Evolutionary conservation across 2,329 filamentous ascomycete species (phyloP).

Genomic region (Fusarium marasasianum): DNA sequence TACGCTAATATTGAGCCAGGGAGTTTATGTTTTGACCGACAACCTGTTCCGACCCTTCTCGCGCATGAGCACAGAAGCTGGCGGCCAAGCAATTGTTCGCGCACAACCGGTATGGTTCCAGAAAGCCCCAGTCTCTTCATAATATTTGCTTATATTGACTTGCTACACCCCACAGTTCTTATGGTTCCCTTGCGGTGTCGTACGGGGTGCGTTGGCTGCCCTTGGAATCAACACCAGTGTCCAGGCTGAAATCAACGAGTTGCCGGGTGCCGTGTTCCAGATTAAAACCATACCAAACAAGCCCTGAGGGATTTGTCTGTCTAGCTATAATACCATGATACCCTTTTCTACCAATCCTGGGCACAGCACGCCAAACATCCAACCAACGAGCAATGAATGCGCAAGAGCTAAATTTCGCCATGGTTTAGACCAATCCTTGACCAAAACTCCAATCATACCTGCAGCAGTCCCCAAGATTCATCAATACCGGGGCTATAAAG

Average conservation of each 20-base stretch:
- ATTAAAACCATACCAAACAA: slow-evolving; percentile 83
- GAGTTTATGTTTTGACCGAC: slow-evolving; percentile 96
- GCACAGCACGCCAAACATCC: slow-evolving; percentile 28
- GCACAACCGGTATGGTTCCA: slow-evolving; percentile 77
- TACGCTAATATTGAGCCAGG: slow-evolving; percentile 57
- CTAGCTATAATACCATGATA: slow-evolving; percentile 39
- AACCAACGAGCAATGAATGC: slow-evolving; percentile 21
- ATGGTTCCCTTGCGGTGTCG: slow-evolving; percentile 94
- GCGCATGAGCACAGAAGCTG: slow-evolving; percentile 85
- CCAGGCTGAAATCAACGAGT: slow-evolving; percentile 86
- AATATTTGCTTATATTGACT: neutral
- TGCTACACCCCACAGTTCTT: slow-evolving; percentile 72
- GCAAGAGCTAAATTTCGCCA: slow-evolving; percentile 34
- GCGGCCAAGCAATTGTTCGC: slow-evolving; percentile 75
- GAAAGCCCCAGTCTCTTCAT: neutral
- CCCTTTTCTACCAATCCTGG: slow-evolving; percentile 32
- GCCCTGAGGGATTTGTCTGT: slow-evolving; percentile 48
- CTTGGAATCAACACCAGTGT: slow-evolving; percentile 92
- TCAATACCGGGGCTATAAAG: slow-evolving; percentile 17
- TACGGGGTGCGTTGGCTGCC: slow-evolving; percentile 90
- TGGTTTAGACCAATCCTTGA: slow-evolving; percentile 23
- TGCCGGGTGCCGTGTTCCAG: slow-evolving; percentile 92
- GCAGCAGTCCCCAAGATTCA: slow-evolving; percentile 27
- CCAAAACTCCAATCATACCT: slow-evolving; percentile 39
- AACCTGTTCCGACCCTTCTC: slow-evolving; percentile 88